phyloP scores from a whole-genome alignment of 164 flowering plant genomes.

The Umbilicus rupestris region DNA sequence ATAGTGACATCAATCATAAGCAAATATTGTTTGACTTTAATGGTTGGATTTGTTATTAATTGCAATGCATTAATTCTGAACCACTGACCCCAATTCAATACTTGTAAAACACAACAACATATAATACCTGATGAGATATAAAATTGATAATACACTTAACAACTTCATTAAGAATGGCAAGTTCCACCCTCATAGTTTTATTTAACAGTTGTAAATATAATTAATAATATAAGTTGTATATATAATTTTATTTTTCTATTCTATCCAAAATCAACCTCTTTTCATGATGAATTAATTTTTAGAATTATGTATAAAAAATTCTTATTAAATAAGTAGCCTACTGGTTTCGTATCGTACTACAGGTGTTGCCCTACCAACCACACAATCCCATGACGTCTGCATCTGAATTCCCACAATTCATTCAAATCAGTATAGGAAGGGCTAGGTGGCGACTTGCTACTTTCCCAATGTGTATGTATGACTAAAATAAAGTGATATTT shows the following conservation, averaged over 20 bases:
- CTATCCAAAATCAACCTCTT: no score
- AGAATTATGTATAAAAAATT: no score
- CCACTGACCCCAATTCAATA: neutral
- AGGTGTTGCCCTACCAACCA: constrained; percentile 5
- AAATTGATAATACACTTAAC: neutral
- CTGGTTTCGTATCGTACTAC: neutral
- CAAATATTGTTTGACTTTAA: neutral
- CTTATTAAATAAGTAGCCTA: neutral
- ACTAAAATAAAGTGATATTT: neutral
- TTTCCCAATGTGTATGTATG: neutral
- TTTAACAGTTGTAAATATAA: neutral
- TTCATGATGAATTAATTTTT: no score
- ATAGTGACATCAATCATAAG: neutral
- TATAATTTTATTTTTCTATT: no score
- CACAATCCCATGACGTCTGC: neutral
- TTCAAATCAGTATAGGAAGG: neutral
- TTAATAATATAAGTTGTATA: neutral
- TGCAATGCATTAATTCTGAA: neutral
- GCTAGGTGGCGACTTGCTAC: neutral
- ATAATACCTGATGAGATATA: neutral
- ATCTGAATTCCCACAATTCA: neutral
- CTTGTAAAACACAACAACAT: neutral
- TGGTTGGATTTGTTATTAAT: neutral
- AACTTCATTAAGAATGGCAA: neutral
- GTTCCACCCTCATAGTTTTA: neutral